Conservation (phyloP, 2,329 filamentous ascomycete genomes). For the Rosellinia necatrix region DNA sequence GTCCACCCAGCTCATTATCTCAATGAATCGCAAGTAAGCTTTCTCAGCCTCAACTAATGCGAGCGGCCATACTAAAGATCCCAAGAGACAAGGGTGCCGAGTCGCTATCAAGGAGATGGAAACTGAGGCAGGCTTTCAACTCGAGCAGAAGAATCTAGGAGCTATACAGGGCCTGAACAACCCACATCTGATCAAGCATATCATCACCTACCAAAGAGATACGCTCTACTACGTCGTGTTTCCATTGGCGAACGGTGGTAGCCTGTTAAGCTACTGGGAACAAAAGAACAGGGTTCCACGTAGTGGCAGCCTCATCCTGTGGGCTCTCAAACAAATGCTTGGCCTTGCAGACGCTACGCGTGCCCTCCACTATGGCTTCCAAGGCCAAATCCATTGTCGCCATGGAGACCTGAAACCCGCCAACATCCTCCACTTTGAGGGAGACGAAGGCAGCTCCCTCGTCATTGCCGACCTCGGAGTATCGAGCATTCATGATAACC, state of each 20-base stretch:
- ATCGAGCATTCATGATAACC: not conserved
- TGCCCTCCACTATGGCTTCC: not conserved
- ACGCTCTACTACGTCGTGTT: not conserved
- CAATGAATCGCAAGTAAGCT: too few species aligned
- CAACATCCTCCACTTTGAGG: conserved; percentile 1
- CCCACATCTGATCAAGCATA: too few species aligned
- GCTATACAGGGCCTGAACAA: too few species aligned
- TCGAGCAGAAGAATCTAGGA: too few species aligned
- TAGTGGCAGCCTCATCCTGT: not conserved
- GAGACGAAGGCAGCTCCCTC: not conserved
- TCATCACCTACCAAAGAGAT: too few species aligned
- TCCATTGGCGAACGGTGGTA: conserved; percentile 1
- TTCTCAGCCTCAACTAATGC: too few species aligned
- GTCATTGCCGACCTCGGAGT: conserved; percentile 5
- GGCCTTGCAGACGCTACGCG: not conserved
- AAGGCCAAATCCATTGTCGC: not conserved
- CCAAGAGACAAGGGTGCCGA: too few species aligned
- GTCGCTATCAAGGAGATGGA: too few species aligned
- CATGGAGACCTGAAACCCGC: conserved; percentile 9
- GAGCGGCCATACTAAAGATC: too few species aligned
- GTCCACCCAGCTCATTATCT: too few species aligned
- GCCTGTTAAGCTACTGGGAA: not conserved
- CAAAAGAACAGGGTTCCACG: not conserved
- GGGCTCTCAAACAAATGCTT: conserved; percentile 1
- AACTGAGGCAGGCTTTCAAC: too few species aligned